Conservation (phyloP, 2,329 filamentous ascomycete species). For the Aspergillus pseudotamarii region DNA sequence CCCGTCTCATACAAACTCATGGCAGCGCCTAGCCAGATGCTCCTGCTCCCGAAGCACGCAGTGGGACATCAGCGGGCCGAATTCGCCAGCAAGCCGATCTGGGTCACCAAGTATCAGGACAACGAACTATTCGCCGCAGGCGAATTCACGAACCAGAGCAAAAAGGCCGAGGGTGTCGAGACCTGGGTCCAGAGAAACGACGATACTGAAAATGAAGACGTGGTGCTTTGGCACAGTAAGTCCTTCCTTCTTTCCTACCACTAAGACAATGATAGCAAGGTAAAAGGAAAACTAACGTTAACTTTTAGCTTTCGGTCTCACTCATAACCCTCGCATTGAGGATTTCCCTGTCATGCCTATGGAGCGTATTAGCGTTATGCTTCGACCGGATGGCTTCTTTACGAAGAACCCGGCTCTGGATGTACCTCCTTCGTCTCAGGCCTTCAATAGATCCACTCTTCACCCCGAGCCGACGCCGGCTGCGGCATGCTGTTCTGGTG, state of each 20-base stretch:
- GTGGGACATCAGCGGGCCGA: constrained; percentile 56
- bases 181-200: constrained; percentile 54
- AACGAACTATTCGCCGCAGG: constrained; percentile 57
- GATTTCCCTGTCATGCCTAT: constrained; percentile 72
- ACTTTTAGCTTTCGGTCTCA: constrained; percentile 54
- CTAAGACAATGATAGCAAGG: background rate
- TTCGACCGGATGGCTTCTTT: constrained; percentile 57
- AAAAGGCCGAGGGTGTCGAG: constrained; percentile 57
- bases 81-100: constrained; percentile 59
- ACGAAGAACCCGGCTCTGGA: constrained; percentile 55
- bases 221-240: constrained; percentile 45
- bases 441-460: constrained; percentile 46
- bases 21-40: constrained; percentile 60
- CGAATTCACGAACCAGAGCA: constrained; percentile 60
- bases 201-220: constrained; percentile 51
- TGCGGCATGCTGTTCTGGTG: constrained; percentile 24
- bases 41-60: constrained; percentile 54
- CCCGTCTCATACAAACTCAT: constrained; percentile 61
- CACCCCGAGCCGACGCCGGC: constrained; percentile 26
- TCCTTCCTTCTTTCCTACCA: constrained; percentile 29
- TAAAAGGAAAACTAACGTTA: constrained; percentile 13
- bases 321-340: constrained; percentile 66
- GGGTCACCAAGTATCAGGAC: constrained; percentile 58
- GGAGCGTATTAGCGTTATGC: constrained; percentile 54
- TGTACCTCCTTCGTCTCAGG: constrained; percentile 46